Evolutionary conservation across 495 filamentous ascomycete genomes (phyloP), one percentile per base, ranked within the genome.

Genomic region (Neurospora sp.): DNA sequence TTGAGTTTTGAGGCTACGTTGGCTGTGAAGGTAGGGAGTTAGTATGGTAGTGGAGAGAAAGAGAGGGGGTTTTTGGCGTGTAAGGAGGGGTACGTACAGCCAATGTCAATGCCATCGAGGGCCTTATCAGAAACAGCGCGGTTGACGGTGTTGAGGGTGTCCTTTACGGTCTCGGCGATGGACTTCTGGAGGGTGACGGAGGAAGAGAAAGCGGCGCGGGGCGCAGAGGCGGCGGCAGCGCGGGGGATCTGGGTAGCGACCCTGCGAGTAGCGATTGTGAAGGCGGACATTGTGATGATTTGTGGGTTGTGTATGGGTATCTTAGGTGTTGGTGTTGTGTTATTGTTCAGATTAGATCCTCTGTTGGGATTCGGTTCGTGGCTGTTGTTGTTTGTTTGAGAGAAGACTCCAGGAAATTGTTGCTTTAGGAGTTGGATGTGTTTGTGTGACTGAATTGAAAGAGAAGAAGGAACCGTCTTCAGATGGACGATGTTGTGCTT

Each of bases 41-140:
- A 75, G 74, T 75, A 48, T 48, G 4, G 1, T 53, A 17, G 6
- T 41, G 31, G 1, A 41, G 68, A 39, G 39, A 59, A 10, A 40
- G 59, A n/a, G 40, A n/a, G 17, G 27, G 16, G 4, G 42, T 35
- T 42, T 4, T 31, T 31, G 31, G 1, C 7, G 40, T 42, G 35
- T 27, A 40, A 72, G 5, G 45, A 16, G 35, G 44, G 8, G 4
- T 37, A 82, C 85, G 61, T 80, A 88, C 87, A 73, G 48, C 83
- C 82, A 71, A 81, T 78, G 72, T 88, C 82, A 77, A 88, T 88
- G 16, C 86, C 86, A 70, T 86, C 86, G 40, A 88, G 86, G 2
- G 88, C 70, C 82, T 88, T 88, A 74, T 87, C 84, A 20, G 81
- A 80, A 27, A 88, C 84, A 72, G 82, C 81, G 59, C 85, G 81